These are phyloP conservation scores for Acer campestre DNA, from an alignment of 345 rosid species.

Conservation along the genomic window DNA sequence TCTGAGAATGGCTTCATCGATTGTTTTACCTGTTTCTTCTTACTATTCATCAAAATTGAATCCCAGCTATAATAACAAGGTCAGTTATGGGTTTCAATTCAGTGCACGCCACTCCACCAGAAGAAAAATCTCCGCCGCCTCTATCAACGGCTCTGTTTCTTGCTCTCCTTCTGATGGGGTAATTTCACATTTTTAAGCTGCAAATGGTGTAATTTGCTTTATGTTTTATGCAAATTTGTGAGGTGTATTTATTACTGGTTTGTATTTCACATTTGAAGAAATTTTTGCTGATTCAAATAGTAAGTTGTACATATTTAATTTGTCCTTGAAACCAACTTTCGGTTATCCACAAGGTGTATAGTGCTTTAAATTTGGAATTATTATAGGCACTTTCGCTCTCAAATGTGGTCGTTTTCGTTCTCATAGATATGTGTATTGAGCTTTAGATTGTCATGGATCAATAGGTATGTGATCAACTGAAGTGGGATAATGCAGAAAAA, in stretches of 20 bases:
- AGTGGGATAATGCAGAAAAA: not conserved
- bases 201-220: not conserved
- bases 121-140: slow-evolving; percentile 24
- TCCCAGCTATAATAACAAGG: not conserved
- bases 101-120: slow-evolving; percentile 10
- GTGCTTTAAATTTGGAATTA: too few species aligned
- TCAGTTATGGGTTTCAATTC: slow-evolving; percentile 24
- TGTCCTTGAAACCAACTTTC: not conserved
- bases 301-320: not conserved
- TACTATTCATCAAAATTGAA: slow-evolving; percentile 28
- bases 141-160: slow-evolving; percentile 49
- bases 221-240: not conserved
- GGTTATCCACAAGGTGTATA: too few species aligned
- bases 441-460: too few species aligned
- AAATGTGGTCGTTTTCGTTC: too few species aligned
- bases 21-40: slow-evolving; percentile 30
- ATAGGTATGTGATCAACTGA: not conserved
- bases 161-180: slow-evolving; percentile 50
- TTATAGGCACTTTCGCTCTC: too few species aligned
- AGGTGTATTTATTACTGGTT: not conserved
- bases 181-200: not conserved
- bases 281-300: not conserved
- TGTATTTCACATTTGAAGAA: too few species aligned
- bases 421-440: too few species aligned
- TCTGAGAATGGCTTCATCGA: slow-evolving; percentile 31